Conservation (phyloP, 2,329 filamentous ascomycete genomes). For the Nigrospora osmanthi region DNA sequence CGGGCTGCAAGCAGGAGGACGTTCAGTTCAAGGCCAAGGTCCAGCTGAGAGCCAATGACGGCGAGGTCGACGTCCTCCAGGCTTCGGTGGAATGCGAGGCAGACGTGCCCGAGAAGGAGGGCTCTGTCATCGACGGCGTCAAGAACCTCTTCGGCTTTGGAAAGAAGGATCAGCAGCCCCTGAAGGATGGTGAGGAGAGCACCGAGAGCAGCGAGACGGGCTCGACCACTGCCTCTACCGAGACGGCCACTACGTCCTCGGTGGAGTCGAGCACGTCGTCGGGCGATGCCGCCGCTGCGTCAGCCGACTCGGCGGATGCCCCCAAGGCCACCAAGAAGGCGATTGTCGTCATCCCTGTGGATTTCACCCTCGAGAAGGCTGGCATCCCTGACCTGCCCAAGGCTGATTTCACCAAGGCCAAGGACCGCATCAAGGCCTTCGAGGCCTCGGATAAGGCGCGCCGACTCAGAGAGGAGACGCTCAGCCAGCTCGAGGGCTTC, state of each 20-base stretch:
- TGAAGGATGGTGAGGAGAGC: constrained; percentile 54
- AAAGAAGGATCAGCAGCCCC: constrained; percentile 71
- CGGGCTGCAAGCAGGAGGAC: constrained; percentile 67
- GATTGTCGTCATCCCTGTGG: constrained; percentile 45
- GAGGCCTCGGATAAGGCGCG: constrained; percentile 77
- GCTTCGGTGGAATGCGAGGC: constrained; percentile 81
- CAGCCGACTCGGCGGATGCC: constrained; percentile 39
- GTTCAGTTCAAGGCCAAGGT: constrained; percentile 75
- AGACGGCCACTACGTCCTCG: constrained; percentile 35
- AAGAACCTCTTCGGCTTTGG: constrained; percentile 96
- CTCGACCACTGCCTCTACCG: constrained; percentile 32
- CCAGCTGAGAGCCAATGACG: constrained; percentile 63
- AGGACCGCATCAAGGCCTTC: constrained; percentile 74
- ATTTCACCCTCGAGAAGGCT: constrained; percentile 38
- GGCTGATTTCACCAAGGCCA: constrained; percentile 41
- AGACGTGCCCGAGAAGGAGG: constrained; percentile 64
- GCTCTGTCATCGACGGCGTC: constrained; percentile 75
- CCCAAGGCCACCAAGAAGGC: constrained; percentile 52
- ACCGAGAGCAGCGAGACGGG: constrained; percentile 31
- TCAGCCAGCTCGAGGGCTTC: constrained; percentile 89
- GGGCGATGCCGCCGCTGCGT: constrained; percentile 22
- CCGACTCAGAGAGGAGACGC: constrained; percentile 69
- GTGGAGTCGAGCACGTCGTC: constrained; percentile 23
- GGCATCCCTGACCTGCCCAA: constrained; percentile 43
- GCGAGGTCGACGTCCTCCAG: constrained; percentile 69